phyloP scores from a whole-genome alignment of 2,329 filamentous ascomycete species.

The Talaromyces amestolkiae region DNA sequence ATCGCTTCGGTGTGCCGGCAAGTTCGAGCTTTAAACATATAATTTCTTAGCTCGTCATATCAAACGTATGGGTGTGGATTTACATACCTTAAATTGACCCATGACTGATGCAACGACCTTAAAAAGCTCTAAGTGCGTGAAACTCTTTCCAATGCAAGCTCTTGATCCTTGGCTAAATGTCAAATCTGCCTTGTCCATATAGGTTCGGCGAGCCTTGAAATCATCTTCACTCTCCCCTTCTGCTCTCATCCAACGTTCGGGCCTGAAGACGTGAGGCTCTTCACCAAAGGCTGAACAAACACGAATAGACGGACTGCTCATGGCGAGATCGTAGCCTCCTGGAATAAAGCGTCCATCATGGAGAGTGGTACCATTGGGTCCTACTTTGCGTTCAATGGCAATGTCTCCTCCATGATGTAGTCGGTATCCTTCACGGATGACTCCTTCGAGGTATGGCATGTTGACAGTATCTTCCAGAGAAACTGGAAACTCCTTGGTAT shows the following conservation, averaged over 20 bases:
- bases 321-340: constrained; percentile 7
- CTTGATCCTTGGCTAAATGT: constrained; percentile 14
- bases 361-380: constrained; percentile 6
- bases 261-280: constrained; percentile 7
- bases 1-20: not conserved
- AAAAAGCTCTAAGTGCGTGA: constrained; percentile 11
- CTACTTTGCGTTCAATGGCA: constrained; percentile 14
- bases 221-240: not conserved
- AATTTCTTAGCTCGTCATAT: not conserved
- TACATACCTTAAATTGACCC: constrained; percentile 13
- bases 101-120: constrained; percentile 12
- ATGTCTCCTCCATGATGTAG: constrained; percentile 16
- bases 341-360: constrained; percentile 12
- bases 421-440: constrained; percentile 12
- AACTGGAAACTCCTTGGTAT: constrained; percentile 1
- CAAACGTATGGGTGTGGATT: not conserved
- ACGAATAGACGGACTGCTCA: constrained; percentile 14
- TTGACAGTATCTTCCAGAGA: constrained; percentile 5
- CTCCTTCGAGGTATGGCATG: constrained; percentile 11
- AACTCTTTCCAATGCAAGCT: constrained; percentile 15
- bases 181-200: constrained; percentile 9
- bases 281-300: constrained; percentile 10
- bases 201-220: constrained; percentile 4
- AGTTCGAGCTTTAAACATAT: constrained; percentile 1
- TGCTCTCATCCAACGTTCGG: constrained; percentile 11